A percentile compares a stretch with the other conserved stretches of the same genome.
phyloP scores from a whole-genome alignment of 108 stramenopile genomes.

The Cyclostephanos tholiformis region DNA sequence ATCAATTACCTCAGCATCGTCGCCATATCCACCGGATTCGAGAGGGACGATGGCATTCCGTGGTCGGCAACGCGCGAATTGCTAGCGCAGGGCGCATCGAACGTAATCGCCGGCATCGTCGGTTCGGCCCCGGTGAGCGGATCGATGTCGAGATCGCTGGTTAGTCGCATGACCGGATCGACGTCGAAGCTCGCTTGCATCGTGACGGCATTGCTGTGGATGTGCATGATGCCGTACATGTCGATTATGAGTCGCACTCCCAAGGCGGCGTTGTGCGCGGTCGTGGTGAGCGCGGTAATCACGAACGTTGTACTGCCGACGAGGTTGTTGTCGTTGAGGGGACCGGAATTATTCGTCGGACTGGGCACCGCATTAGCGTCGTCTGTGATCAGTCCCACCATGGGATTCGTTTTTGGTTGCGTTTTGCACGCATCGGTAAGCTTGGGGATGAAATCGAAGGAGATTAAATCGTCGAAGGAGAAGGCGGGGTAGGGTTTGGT shows the following conservation, averaged over 20 bases:
- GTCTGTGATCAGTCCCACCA: constrained; percentile 69
- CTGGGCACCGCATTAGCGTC: constrained; percentile 71
- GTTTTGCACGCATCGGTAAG: constrained; percentile 33
- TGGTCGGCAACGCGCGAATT: constrained; percentile 84
- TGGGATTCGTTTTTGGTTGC: constrained; percentile 73
- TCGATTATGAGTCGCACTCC: constrained; percentile 78
- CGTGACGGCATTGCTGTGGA: constrained; percentile 73
- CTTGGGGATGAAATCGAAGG: constrained; percentile 36
- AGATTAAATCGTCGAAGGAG: not conserved
- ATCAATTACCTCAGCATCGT: constrained; percentile 84
- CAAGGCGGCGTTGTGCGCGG: constrained; percentile 74
- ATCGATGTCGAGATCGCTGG: constrained; percentile 75
- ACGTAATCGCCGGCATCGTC: constrained; percentile 66
- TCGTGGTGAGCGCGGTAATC: constrained; percentile 82
- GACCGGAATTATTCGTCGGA: constrained; percentile 63
- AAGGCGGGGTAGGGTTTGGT: too few relatives aligned
- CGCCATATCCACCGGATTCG: constrained; percentile 80
- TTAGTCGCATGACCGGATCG: constrained; percentile 80
- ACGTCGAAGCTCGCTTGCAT: constrained; percentile 75
- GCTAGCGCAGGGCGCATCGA: constrained; percentile 74
- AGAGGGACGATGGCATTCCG: constrained; percentile 69
- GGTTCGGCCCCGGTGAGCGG: constrained; percentile 82
- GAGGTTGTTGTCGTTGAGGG: constrained; percentile 64
- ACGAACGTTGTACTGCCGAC: constrained; percentile 65
- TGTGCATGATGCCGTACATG: constrained; percentile 83